These are phyloP conservation scores for Wickerhamiella parazyma DNA, from an alignment of 805 yeast species.

Conservation along the genomic window DNA sequence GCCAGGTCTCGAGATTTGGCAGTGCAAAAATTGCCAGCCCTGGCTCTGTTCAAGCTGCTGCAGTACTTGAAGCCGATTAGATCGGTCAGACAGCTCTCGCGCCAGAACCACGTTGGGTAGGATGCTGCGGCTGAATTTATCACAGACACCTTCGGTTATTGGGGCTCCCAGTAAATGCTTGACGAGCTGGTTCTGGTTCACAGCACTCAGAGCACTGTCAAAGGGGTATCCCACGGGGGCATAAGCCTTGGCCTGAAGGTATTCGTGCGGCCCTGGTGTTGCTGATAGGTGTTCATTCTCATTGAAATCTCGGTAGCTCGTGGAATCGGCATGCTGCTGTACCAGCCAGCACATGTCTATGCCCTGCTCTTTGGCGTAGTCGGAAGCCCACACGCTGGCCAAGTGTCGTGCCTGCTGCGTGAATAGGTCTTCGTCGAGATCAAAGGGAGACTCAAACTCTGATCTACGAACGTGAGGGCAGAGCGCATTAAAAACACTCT, in stretches of 20 bases:
- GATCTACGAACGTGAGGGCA: neutral
- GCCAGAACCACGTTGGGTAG: conserved; percentile 1
- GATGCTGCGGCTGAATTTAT: neutral
- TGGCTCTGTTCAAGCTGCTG: neutral
- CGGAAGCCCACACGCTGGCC: conserved; percentile 5
- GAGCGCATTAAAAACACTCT: neutral
- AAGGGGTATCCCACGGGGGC: conserved; percentile 16
- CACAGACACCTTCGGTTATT: neutral
- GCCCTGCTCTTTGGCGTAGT: conserved; percentile 1
- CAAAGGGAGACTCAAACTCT: neutral
- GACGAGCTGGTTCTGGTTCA: conserved; percentile 13
- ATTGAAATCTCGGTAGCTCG: neutral
- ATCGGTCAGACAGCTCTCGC: neutral
- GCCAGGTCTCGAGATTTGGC: neutral
- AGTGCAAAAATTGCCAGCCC: neutral
- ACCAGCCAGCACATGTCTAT: conserved; percentile 9
- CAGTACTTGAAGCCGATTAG: neutral
- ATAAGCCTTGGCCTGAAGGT: conserved; percentile 11
- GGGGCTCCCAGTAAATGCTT: neutral
- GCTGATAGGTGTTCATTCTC: conserved; percentile 7
- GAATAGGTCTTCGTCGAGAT: neutral
- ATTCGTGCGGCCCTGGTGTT: conserved; percentile 12
- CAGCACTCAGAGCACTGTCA: conserved; percentile 16
- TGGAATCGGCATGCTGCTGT: neutral
- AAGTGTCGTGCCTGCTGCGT: conserved; percentile 7